Base-by-base conservation (phyloP, 768 basidiomycete species). In the Kwoniella europaea region DNA sequence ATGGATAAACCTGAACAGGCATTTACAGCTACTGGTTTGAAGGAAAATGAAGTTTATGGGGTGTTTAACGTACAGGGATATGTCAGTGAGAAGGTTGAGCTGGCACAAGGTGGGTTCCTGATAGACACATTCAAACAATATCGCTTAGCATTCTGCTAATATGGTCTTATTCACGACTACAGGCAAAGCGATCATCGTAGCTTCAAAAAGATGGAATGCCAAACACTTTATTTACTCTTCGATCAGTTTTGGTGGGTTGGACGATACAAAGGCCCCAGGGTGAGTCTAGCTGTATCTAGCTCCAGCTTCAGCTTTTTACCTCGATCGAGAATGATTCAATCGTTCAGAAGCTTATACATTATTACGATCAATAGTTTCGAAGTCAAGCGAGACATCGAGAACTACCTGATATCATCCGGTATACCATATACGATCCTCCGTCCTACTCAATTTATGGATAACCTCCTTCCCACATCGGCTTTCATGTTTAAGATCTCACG, bases 371-470 rank as follows among this genome's bases (percentile, higher is more conserved):
- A 35, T 44, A 75, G 73, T 7, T 67, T 71, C 67, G 75, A 76
- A 52, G 69, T 65, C 64, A 76, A 76, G 43, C 27, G 72, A 42
- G 50, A 43, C 16, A 65, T 76, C 52, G 75, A 76, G 41, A 69
- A 71, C 13, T 52, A 76, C 68, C 63, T 76, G 54, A 22, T 22
- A 4, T 66, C 69, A 10, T 69, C 73, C 20, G 61, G 68, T 2
- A 42, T 66, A 27, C 22, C 24, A 22, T 64, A 71, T 53, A 71
- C 69, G 12, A 62, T 74, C 50, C 67, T 76, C 50, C 69, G 71
- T 18, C 73, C 75, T 10, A 71, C 62, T 12, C 75, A 76, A 67
- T 76, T 76, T 64, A 71, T 76, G 69, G 75, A 76, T 41, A 76
- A 74, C 58, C 60, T 71, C 52, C 44, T 71, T 4, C 71, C 74